Percentiles rank a stretch among this genome's conserved stretches.
Conservation (phyloP, 1,284 basidiomycete species). For the Ceraceosorus bombacis region DNA sequence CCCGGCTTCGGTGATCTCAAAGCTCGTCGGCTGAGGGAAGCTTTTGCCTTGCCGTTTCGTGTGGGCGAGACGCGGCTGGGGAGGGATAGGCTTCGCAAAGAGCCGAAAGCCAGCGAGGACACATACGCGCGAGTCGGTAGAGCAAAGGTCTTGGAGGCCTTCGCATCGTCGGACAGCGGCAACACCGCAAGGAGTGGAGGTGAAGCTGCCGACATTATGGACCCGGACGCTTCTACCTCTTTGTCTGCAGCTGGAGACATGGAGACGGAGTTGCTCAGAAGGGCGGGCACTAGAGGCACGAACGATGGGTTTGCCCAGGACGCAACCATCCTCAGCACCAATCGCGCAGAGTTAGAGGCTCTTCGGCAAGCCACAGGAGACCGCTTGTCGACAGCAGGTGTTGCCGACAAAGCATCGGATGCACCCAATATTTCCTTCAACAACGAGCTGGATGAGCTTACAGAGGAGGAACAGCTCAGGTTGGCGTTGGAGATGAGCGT, state of each 20-base stretch:
- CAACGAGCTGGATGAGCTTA: slow-evolving; percentile 32
- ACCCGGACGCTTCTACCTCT: neutral
- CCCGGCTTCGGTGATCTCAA: slow-evolving; percentile 94
- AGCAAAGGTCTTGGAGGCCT: neutral
- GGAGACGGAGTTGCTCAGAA: neutral
- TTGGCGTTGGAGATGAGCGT: slow-evolving; percentile 21
- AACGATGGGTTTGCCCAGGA: neutral
- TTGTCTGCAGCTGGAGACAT: slow-evolving; percentile 1
- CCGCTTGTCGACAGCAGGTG: neutral
- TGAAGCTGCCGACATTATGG: neutral
- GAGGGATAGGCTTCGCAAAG: slow-evolving; percentile 61
- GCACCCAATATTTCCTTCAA: slow-evolving; percentile 1
- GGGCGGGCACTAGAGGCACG: neutral
- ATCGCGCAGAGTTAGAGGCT: neutral
- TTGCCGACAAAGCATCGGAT: neutral
- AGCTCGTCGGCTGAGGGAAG: slow-evolving; percentile 60
- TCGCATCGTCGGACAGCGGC: neutral
- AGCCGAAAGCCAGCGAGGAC: slow-evolving; percentile 69
- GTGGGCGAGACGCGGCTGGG: slow-evolving; percentile 64
- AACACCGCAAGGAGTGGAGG: neutral
- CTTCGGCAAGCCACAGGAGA: neutral
- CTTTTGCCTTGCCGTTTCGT: slow-evolving; percentile 54
- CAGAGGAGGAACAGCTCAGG: slow-evolving; percentile 23
- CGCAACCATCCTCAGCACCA: neutral
- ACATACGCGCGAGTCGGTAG: slow-evolving; percentile 52